Conservation (phyloP, 2,329 filamentous ascomycete genomes). For the Ophiostoma pallidulum region DNA sequence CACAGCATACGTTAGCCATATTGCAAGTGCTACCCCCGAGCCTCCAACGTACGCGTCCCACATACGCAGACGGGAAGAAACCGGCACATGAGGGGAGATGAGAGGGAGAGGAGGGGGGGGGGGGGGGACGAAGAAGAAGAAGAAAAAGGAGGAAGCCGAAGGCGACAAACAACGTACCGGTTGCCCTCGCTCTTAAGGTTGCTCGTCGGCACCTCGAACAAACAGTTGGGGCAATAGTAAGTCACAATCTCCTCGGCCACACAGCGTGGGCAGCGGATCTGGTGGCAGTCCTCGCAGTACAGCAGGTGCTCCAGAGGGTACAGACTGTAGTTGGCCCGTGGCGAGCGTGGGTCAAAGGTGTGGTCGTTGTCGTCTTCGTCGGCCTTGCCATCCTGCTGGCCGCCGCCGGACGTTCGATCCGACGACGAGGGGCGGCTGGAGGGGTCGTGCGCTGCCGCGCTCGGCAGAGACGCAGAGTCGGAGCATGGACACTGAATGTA, state of each 20-base stretch:
- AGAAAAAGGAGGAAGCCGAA: neutral
- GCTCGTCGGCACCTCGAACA: constrained; percentile 93
- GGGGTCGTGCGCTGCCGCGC: constrained; percentile 20
- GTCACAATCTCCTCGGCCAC: constrained; percentile 88
- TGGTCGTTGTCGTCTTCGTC: constrained; percentile 60
- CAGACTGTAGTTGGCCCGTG: constrained; percentile 81
- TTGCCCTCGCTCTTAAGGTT: constrained; percentile 89
- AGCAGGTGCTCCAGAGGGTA: constrained; percentile 89
- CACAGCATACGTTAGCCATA: neutral
- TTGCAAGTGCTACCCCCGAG: no score
- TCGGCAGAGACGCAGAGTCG: constrained; percentile 39
- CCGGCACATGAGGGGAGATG: no score
- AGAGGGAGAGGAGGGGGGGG: no score
- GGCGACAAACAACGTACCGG: constrained; percentile 56
- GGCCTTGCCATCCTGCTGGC: constrained; percentile 19
- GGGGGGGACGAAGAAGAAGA: no score
- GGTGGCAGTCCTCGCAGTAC: constrained; percentile 95
- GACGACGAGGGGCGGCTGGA: constrained; percentile 24
- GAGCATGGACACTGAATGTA: constrained; percentile 60
- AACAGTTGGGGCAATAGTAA: constrained; percentile 88
- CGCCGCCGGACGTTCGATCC: constrained; percentile 21
- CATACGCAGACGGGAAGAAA: no score
- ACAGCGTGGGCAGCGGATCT: constrained; percentile 88
- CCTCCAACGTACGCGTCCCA: no score
- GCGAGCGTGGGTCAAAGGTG: constrained; percentile 77